Percentiles rank a stretch among this genome's conserved stretches.
phyloP scores from a whole-genome alignment of 164 flowering plant genomes.

The Vitis riparia region DNA sequence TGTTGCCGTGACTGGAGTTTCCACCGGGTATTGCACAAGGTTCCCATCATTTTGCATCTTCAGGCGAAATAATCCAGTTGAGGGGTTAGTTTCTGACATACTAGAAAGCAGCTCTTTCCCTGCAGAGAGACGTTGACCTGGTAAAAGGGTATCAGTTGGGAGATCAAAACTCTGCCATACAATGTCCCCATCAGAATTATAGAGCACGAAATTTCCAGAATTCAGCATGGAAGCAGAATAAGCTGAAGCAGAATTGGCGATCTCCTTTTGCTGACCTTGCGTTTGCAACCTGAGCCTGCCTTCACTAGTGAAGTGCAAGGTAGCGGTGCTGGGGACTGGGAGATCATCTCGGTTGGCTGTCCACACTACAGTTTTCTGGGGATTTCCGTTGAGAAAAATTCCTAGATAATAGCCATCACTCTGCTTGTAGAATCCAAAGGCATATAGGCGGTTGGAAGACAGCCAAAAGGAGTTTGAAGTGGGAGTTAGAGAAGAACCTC shows the following conservation, averaged over 20 bases:
- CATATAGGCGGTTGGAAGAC: too few species aligned
- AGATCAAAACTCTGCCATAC: too few species aligned
- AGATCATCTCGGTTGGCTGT: background rate
- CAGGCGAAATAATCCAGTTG: background rate
- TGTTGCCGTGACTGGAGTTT: background rate
- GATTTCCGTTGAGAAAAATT: background rate
- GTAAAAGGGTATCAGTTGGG: background rate
- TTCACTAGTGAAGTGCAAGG: too few species aligned
- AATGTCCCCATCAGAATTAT: too few species aligned
- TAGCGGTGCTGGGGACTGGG: too few species aligned
- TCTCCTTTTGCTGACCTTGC: too few species aligned
- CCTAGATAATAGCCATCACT: background rate
- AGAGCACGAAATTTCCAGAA: too few species aligned
- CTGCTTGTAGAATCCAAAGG: background rate
- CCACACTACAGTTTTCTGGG: background rate
- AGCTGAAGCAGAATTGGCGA: too few species aligned
- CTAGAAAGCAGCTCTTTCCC: background rate
- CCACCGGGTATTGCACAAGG: background rate
- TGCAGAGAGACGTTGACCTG: background rate
- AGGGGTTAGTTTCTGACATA: background rate
- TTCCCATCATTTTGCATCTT: background rate
- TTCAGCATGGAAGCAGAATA: too few species aligned
- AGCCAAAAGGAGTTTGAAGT: too few species aligned
- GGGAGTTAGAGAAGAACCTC: too few species aligned
- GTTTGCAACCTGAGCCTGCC: too few species aligned